Conservation (phyloP, 2,329 filamentous ascomycete genomes). For the Tolypocladium tropicale region DNA sequence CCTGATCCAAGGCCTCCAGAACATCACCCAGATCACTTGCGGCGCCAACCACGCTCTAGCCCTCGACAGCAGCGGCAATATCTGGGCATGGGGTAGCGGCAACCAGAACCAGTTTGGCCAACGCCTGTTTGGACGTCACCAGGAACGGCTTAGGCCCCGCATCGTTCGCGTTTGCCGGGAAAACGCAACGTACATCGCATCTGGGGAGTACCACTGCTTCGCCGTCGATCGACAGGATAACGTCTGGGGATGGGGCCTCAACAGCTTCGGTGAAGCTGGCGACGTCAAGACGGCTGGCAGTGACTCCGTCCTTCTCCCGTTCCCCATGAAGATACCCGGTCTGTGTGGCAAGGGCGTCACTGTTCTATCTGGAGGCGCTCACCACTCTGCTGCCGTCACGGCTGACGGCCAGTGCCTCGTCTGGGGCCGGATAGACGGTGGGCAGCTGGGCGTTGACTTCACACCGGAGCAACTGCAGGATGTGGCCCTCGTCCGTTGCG, state of each 20-base stretch:
- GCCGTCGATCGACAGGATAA: conserved; percentile 56
- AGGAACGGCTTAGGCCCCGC: too few relatives aligned
- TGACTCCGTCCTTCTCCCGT: conserved; percentile 45
- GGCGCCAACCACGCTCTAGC: conserved; percentile 58
- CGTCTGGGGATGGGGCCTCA: conserved; percentile 71
- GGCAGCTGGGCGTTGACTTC: conserved; percentile 37
- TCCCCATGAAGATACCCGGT: conserved; percentile 51
- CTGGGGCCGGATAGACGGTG: conserved; percentile 45
- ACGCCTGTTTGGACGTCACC: conserved; percentile 35
- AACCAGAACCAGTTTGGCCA: conserved; percentile 45
- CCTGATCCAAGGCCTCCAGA: conserved; percentile 42
- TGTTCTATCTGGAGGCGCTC: conserved; percentile 53
- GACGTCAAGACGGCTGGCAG: conserved; percentile 22
- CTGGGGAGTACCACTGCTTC: conserved; percentile 65
- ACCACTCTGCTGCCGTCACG: conserved; percentile 56
- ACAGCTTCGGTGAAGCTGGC: conserved; percentile 68
- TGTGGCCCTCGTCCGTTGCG: conserved; percentile 38
- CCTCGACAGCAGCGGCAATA: conserved; percentile 37
- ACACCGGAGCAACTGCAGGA: conserved; percentile 35
- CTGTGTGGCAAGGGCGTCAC: conserved; percentile 49
- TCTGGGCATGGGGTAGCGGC: conserved; percentile 11
- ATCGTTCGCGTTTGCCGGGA: too few relatives aligned
- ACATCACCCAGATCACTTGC: conserved; percentile 47
- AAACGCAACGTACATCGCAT: too few relatives aligned
- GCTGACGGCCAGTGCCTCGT: conserved; percentile 36